A percentile compares a stretch with the other conserved stretches of the same genome.
These are phyloP conservation scores for Lentinula raphanica DNA, from an alignment of 768 basidiomycete species.

Conservation along the genomic window DNA sequence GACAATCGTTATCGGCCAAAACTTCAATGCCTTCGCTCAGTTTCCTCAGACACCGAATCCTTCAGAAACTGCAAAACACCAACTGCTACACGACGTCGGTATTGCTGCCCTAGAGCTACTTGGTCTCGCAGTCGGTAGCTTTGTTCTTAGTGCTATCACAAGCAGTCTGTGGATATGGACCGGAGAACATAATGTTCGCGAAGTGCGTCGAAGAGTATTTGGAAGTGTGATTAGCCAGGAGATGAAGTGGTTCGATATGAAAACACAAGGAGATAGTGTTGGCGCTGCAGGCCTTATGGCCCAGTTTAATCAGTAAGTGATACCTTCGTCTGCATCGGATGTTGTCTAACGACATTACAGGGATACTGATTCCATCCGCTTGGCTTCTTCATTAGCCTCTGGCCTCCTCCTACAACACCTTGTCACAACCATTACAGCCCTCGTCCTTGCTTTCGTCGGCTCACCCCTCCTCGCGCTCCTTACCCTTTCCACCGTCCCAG, in stretches of 20 bases:
- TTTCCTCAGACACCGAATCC: constrained; percentile 30
- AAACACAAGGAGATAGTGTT: neutral
- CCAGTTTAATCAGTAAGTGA: neutral
- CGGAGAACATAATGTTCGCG: constrained; percentile 74
- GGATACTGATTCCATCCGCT: constrained; percentile 91
- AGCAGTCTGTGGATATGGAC: constrained; percentile 82
- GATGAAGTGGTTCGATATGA: constrained; percentile 86
- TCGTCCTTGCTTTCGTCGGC: constrained; percentile 75
- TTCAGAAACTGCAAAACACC: constrained; percentile 36
- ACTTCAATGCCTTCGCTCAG: constrained; percentile 71
- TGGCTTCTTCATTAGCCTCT: constrained; percentile 74
- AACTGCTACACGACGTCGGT: constrained; percentile 53
- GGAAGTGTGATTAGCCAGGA: constrained; percentile 58
- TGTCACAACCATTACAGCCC: constrained; percentile 71
- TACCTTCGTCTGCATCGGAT: neutral
- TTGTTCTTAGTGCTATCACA: constrained; percentile 70
- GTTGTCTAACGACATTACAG: constrained; percentile 33
- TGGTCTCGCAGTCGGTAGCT: constrained; percentile 57
- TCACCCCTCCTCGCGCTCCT: constrained; percentile 86
- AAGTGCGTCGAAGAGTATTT: constrained; percentile 66
- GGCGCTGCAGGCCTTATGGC: constrained; percentile 7
- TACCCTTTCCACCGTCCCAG: constrained; percentile 84
- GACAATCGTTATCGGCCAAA: constrained; percentile 75
- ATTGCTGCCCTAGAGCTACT: constrained; percentile 61
- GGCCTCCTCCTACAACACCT: constrained; percentile 79